Evolutionary conservation across 805 yeast genomes (phyloP), one percentile per base, ranked within the genome.

Genomic region (Candida germanica): DNA sequence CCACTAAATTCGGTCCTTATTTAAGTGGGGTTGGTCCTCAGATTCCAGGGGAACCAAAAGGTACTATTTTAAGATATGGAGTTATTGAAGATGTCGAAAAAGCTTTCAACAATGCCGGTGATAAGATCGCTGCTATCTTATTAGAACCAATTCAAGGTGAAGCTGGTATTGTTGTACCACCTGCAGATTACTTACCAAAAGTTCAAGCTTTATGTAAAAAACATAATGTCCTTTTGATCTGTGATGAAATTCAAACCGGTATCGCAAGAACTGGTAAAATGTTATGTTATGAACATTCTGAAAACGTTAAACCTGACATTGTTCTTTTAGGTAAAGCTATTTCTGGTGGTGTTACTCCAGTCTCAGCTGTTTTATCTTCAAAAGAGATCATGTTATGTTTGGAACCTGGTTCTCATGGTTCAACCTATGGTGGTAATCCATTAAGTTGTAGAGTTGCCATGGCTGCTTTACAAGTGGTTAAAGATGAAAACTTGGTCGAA

Each of bases 61-160:
- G 79, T 36, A 61, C 71, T 26, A 60, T 80, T 40, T 66, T 83
- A 56, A 78, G 96, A 61, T 89, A 84, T 63, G 96, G 96, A 56
- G 76, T 71, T 43, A 78, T 87, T 53, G 95, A 79, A 57, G 97
- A 91, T 56, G 79, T 91, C 35, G 88, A 87, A 63, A 70, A 71
- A 49, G 96, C 95, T 2, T 80, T 89, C 53, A 68, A 73, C 47
- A 76, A 76, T 39, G 87, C 91, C 16, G 96, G 96, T 46, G 91
- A 85, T 59, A 81, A 79, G 58, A 79, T 91, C 47, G 95, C 96
- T 29, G 98, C 96, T 27, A 77, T 91, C 48, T 67, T 91, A 46
- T 77, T 91, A 50, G 98, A 91, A 67, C 97, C 97, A 44, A 89
- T 89, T 54, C 98, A 91, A 63, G 98, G 98, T 60, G 98, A 91